phyloP scores from a whole-genome alignment of 108 stramenopile genomes.

The Seminavis robusta region DNA sequence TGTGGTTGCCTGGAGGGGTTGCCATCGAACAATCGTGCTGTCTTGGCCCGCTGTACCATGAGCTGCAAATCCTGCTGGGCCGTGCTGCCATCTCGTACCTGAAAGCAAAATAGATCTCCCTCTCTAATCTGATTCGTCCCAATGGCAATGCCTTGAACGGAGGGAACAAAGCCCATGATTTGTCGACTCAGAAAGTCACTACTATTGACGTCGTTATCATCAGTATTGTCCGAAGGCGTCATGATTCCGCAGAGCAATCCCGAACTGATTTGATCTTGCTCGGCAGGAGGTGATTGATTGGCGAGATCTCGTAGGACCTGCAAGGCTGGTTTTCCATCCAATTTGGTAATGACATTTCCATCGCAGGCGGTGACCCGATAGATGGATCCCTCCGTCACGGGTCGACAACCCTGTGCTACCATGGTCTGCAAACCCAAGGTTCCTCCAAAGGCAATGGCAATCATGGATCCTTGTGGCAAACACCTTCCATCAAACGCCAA shows the following conservation, averaged over 20 bases:
- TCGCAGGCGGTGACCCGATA: not conserved
- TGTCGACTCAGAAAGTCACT: slow-evolving; percentile 9
- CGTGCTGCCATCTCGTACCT: slow-evolving; percentile 4
- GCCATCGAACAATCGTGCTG: slow-evolving; percentile 3
- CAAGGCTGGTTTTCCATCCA: not conserved
- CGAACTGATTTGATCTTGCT: not conserved
- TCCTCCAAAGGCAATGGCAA: not conserved
- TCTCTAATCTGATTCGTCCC: not conserved
- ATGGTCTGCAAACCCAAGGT: slow-evolving; percentile 11
- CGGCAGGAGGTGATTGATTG: not conserved
- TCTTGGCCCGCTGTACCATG: slow-evolving; percentile 2
- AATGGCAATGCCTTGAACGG: not conserved
- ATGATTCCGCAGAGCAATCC: not conserved
- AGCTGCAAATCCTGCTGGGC: slow-evolving; percentile 5
- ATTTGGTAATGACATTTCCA: not conserved
- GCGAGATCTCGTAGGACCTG: not conserved
- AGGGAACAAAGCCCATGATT: slow-evolving; percentile 12
- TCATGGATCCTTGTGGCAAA: slow-evolving; percentile 6
- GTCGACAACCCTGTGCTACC: slow-evolving; percentile 9
- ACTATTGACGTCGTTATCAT: not conserved
- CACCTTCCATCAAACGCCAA: slow-evolving; percentile 3
- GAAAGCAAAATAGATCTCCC: slow-evolving; percentile 3
- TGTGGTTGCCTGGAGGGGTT: too few relatives aligned
- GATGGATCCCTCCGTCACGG: too few relatives aligned
- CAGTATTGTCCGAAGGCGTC: not conserved